Evolutionary conservation across 345 rosid genomes (phyloP), one percentile per base, ranked within the genome.

Genomic region (Capsella bursapastoris): DNA sequence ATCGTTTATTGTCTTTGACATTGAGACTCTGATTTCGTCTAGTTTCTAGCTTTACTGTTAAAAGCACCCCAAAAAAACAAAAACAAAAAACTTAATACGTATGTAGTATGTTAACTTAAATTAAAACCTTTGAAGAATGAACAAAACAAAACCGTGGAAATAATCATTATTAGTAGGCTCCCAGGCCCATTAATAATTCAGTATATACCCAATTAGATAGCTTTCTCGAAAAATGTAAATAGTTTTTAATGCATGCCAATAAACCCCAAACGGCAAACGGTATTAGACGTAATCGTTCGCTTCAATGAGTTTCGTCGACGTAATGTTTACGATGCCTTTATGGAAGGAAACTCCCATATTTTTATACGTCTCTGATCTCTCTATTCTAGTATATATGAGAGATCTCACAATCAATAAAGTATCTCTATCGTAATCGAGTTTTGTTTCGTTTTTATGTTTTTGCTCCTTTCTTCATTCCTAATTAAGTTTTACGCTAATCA

Each of bases 11-110:
- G 10, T 62, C 3, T 16, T 72, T 18, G 44, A 47, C 56, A 29
- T 10, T 38, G 52, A 70, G 48, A 58, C 37, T 29, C 27, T 45
- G 35, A 22, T 64, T 43, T 62, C 52, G 44, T 62, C 61, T 37
- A 9, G 65, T 74, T 73, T 73, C 25, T 66, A 57, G 72, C 44
- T 74, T 37, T 35, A 57, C 60, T 48, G 77, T 73, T 64, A 22
- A 15, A 22, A 22, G 25, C 25, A 22, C 25, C 25, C 25, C 25
- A 2, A 22, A 22, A 8, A 29, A 3, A 63, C 1, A 43, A 5
- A 4, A 25, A 41, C 15, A 47, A n/a, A 41, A 12, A 29, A 63
- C 34, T 18, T 72, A 15, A 40, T 45, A 18, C 22, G 22, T 18
- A 8, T 11, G 25, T 22, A 22, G 25, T 34, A 6, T 34, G 9